phyloP scores from a whole-genome alignment of 257 asterid genomes.

The Solanum etuberosum region DNA sequence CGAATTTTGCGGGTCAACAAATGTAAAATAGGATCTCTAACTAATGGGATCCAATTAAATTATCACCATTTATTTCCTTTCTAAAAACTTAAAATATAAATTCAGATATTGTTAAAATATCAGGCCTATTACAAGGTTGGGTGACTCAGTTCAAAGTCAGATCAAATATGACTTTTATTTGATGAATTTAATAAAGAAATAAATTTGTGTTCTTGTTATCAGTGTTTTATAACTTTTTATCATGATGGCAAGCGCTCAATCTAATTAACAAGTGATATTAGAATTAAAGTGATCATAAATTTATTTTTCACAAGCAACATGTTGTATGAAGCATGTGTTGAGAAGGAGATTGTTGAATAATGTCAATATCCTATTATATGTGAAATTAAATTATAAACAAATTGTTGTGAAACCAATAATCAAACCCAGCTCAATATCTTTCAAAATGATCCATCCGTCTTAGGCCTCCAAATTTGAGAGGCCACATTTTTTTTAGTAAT shows the following conservation, averaged over 20 bases:
- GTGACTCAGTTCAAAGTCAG: accelerated
- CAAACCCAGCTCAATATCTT: background rate
- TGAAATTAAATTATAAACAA: background rate
- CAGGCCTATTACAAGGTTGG: accelerated
- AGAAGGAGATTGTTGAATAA: background rate
- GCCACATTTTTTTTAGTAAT: too few species aligned
- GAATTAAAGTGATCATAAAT: too few species aligned
- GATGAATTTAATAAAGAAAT: too few species aligned
- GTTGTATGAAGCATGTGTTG: background rate
- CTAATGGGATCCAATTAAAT: background rate
- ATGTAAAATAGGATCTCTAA: background rate
- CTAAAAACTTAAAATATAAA: background rate
- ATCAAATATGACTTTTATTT: too few species aligned
- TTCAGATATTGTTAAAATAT: background rate
- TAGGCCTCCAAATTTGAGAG: background rate
- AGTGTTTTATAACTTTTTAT: too few species aligned
- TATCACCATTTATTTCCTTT: background rate
- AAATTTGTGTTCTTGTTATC: accelerated
- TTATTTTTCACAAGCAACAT: background rate
- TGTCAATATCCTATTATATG: background rate
- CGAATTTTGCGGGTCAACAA: background rate
- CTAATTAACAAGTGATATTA: background rate
- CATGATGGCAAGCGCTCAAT: background rate
- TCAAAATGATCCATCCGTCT: too few species aligned
- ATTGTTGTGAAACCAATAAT: background rate